Percentiles rank a stretch among this genome's conserved stretches.
Conservation (phyloP, 208 protist genomes). For the Acanthamoeba castellanii region DNA sequence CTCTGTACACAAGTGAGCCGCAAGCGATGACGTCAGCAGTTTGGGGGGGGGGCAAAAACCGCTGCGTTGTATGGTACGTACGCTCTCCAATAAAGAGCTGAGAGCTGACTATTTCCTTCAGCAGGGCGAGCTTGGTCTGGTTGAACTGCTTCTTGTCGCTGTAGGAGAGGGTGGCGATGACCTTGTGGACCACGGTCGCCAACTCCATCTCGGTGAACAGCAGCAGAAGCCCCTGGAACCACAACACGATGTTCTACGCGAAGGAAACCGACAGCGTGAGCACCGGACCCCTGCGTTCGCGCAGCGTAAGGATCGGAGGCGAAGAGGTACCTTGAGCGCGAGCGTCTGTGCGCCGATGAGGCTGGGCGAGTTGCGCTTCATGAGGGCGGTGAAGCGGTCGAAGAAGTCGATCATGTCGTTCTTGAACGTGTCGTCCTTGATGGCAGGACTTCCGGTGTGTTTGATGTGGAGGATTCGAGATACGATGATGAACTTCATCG, state of each 20-base stretch:
- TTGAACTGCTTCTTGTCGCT: slow-evolving; percentile 69
- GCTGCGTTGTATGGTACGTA: neutral
- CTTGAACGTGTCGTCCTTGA: slow-evolving; percentile 72
- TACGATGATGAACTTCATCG: slow-evolving; percentile 78
- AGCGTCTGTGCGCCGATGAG: slow-evolving; percentile 82
- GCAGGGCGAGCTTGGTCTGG: slow-evolving; percentile 18
- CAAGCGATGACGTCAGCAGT: neutral
- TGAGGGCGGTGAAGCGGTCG: slow-evolving; percentile 55
- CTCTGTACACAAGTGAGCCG: neutral
- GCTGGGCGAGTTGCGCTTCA: slow-evolving; percentile 50
- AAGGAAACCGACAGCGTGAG: neutral
- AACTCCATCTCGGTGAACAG: slow-evolving; percentile 75
- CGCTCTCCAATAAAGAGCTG: neutral
- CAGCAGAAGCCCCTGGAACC: slow-evolving; percentile 75
- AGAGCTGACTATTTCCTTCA: slow-evolving; percentile 45
- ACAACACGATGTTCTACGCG: slow-evolving; percentile 49
- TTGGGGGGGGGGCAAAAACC: no score
- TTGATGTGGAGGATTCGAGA: slow-evolving; percentile 17
- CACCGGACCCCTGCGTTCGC: no score
- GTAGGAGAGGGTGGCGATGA: slow-evolving; percentile 66
- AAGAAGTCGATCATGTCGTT: slow-evolving; percentile 74
- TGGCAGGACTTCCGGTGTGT: neutral
- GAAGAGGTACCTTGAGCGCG: slow-evolving; percentile 41
- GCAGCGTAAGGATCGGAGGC: no score
- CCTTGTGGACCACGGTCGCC: slow-evolving; percentile 1